Conservation (phyloP, 805 yeast genomes). For the Yarrowia bubula region DNA sequence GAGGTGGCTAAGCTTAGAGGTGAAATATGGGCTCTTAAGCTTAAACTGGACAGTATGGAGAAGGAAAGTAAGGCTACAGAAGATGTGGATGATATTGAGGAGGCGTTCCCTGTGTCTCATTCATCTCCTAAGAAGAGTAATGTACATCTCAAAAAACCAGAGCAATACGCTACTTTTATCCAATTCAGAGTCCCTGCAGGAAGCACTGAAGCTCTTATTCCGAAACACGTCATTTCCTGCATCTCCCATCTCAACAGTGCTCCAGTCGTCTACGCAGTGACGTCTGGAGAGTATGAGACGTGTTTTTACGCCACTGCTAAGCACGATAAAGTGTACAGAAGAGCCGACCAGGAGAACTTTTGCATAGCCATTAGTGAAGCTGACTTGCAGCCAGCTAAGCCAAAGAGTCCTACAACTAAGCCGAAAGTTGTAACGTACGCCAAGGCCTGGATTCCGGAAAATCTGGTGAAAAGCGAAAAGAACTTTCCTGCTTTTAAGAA, state of each 20-base stretch:
- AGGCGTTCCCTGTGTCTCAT: not conserved
- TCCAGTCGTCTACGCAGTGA: not conserved
- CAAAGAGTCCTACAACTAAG: not conserved
- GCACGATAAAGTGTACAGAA: not conserved
- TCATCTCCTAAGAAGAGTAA: not conserved
- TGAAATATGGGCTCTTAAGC: not conserved
- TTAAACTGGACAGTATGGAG: not conserved
- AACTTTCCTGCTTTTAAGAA: not conserved
- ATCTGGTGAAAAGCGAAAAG: not conserved
- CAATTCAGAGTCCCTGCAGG: not conserved
- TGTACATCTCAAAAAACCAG: not conserved
- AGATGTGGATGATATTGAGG: not conserved
- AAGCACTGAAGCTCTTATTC: not conserved
- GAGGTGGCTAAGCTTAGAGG: not conserved
- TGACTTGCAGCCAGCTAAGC: not conserved
- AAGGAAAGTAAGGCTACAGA: not conserved
- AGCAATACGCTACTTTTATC: not conserved
- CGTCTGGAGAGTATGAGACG: not conserved
- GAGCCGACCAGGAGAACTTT: not conserved
- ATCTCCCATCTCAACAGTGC: not conserved
- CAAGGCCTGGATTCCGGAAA: not conserved
- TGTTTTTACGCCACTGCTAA: not conserved
- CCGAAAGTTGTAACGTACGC: not conserved
- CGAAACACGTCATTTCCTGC: not conserved
- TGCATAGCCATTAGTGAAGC: not conserved